Percentiles rank a stretch among this genome's conserved stretches.
Conservation (phyloP, 78 protist genomes). For the Isochrysis galbana region DNA sequence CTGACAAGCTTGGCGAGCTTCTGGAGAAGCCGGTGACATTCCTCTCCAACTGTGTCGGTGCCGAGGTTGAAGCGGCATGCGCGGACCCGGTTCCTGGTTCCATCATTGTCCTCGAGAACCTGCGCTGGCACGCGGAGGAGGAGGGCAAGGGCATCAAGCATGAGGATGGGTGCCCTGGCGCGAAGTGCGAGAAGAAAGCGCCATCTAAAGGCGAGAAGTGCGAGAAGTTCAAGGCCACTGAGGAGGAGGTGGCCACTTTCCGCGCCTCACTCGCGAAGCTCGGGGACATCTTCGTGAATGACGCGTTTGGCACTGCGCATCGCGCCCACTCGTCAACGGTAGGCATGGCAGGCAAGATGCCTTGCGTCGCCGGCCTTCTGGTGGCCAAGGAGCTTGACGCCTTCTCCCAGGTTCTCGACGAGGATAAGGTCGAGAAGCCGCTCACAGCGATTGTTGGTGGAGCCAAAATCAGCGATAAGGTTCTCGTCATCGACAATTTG, state of each 20-base stretch:
- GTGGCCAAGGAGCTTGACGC: slow-evolving; percentile 92
- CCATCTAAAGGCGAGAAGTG: no score
- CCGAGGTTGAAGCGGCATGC: slow-evolving; percentile 68
- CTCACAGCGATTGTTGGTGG: slow-evolving; percentile 97
- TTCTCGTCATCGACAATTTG: slow-evolving; percentile 90
- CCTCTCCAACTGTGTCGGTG: slow-evolving; percentile 79
- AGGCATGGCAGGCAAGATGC: slow-evolving; percentile 55
- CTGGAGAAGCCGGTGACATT: slow-evolving; percentile 67
- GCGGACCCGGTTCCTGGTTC: slow-evolving; percentile 64
- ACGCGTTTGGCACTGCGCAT: slow-evolving; percentile 99
- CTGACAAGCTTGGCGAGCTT: slow-evolving; percentile 36
- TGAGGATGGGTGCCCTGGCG: slow-evolving; percentile 15
- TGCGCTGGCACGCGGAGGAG: slow-evolving; percentile 97
- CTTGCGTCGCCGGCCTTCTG: slow-evolving; percentile 92
- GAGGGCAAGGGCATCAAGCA: slow-evolving; percentile 63
- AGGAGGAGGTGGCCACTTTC: slow-evolving; percentile 81
- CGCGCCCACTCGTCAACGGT: slow-evolving; percentile 93
- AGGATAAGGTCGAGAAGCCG: slow-evolving; percentile 86
- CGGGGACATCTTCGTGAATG: slow-evolving; percentile 95
- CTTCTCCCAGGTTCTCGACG: slow-evolving; percentile 85
- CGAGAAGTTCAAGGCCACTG: slow-evolving; percentile 74
- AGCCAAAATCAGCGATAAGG: slow-evolving; percentile 95
- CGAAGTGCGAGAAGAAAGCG: no score
- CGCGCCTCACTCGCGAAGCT: slow-evolving; percentile 87
- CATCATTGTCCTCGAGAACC: slow-evolving; percentile 94